Evolutionary conservation across 306 rosid genomes (phyloP).

Genomic region (Castanea mollissima): DNA sequence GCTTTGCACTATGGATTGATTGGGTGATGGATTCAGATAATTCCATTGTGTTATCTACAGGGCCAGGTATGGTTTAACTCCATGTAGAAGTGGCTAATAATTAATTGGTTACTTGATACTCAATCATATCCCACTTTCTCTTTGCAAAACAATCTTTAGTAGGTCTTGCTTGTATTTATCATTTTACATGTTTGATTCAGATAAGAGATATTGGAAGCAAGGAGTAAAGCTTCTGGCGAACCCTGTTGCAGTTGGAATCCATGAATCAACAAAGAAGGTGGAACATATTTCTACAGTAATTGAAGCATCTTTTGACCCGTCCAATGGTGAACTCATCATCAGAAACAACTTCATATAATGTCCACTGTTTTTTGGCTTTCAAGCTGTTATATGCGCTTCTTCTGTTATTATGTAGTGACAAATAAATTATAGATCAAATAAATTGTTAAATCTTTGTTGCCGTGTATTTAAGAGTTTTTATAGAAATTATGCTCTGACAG

Average conservation of each 20-base stretch:
- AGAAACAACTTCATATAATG: slow-evolving; percentile 42
- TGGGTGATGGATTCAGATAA: slow-evolving; percentile 81
- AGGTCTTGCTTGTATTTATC: slow-evolving; percentile 7
- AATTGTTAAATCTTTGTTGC: not conserved
- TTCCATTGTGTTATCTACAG: slow-evolving; percentile 61
- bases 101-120: not conserved
- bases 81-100: not conserved
- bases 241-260: slow-evolving; percentile 54
- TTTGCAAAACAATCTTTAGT: not conserved
- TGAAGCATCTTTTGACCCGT: slow-evolving; percentile 68
- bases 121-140: not conserved
- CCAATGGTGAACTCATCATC: slow-evolving; percentile 51
- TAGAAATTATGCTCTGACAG: not conserved
- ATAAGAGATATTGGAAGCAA: slow-evolving; percentile 88
- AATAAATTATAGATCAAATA: not conserved
- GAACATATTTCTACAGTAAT: slow-evolving; percentile 45
- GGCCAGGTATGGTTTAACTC: slow-evolving; percentile 65
- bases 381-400: not conserved
- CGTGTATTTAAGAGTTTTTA: not conserved
- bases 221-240: slow-evolving; percentile 81
- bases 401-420: not conserved
- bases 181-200: slow-evolving; percentile 42
- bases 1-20: slow-evolving; percentile 84
- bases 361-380: not conserved
- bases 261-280: slow-evolving; percentile 13